Evolutionary conservation across 345 rosid species (phyloP), one percentile per base, ranked within the genome.

Genomic region (Rubroshorea leprosula): DNA sequence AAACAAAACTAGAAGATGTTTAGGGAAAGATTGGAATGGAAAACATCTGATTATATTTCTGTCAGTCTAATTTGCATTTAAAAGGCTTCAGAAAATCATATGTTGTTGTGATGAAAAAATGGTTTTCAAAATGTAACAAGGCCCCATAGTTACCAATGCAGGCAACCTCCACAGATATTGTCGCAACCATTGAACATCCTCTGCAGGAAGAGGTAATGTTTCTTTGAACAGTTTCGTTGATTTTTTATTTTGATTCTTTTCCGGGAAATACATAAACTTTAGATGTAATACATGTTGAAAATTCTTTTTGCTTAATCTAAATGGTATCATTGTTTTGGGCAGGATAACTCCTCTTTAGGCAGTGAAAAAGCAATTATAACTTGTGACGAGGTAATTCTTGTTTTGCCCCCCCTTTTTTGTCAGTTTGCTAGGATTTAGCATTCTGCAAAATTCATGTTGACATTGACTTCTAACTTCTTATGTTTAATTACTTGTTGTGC

Each of bases 161-260:
- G 85, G 56, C 49, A 65, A 75, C 64, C 35, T 57, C 71, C 50
- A 52, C 63, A 13, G 67, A 68, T 43, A 64, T 43, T 58, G 66
- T 68, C 74, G 61, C 67, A 55, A 48, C 56, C 14, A 23, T 61
- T 41, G 68, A 72, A 51, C 43, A 64, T 61, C 55, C 58, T 23
- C 48, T 49, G 17, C 57, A 45, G 13, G 57, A 69, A 64, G 78
- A 76, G 72, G 84, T 84, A 75, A 52, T 58, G 3, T 49, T 45
- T 31, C 22, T 3, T 4, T 5, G 64, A 67, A 67, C 54, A 50
- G 35, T 58, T 7, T 49, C n/a, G 10, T 44, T 16, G 13, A 20
- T 16, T 5, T 56, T 9, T 11, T 6, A 3, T n/a, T 1, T 2
- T 49, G 2, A 16, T 29, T 1, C n/a, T 50, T 12, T 41, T 51